Evolutionary conservation across 768 basidiomycete genomes (phyloP).

Genomic region (Lentinula edodes): DNA sequence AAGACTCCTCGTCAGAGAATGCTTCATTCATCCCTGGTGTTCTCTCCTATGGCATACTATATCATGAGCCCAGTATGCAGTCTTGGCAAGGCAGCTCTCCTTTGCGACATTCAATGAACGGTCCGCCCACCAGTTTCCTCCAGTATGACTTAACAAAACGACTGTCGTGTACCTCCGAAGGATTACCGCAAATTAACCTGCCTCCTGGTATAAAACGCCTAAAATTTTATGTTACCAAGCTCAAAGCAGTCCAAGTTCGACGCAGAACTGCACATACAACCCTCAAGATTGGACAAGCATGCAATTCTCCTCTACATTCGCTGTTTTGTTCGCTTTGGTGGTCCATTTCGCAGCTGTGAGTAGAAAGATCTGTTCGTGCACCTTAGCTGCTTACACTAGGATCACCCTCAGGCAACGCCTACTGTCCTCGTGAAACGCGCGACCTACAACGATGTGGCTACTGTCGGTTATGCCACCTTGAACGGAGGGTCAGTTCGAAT

Average conservation of each 20-base stretch:
- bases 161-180: neutral
- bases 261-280: neutral
- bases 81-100: neutral
- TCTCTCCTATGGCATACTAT: neutral
- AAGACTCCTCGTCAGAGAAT: neutral
- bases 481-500: conserved; percentile 15
- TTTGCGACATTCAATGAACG: neutral
- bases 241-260: neutral
- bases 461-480: conserved; percentile 30
- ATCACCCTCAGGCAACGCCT: neutral
- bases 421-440: conserved; percentile 25
- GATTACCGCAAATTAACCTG: neutral
- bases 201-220: neutral
- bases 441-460: conserved; percentile 29
- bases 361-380: neutral
- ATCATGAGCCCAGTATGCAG: neutral
- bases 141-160: neutral
- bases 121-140: neutral
- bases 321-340: neutral
- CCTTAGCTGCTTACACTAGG: neutral
- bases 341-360: neutral
- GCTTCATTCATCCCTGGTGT: neutral
- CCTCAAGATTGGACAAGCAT: neutral
- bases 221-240: neutral
- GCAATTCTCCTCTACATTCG: neutral